Evolutionary conservation across 2,329 filamentous ascomycete species (phyloP), one percentile per base, ranked within the genome.

Genomic region (Lachnellula occidentalis): DNA sequence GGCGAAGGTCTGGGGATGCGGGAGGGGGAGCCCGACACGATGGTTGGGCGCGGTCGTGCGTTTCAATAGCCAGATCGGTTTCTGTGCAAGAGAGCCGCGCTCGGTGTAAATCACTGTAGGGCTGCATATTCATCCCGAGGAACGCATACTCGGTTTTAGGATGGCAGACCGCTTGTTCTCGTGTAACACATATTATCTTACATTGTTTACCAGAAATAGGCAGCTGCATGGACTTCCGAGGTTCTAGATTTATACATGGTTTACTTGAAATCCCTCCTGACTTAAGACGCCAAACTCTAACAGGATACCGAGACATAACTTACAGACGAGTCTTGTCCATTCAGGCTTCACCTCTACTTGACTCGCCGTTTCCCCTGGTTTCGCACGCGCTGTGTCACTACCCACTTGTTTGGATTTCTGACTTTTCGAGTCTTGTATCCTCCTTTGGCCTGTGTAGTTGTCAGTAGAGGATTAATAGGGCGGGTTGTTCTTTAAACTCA

Each of bases 381-480:
- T 67, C 94, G 86, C 54, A 82, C 81, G 66, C 92, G 83, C 57
- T 91, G 82, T 60, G 87, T 82, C 47, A 97, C 90, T 60, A 99
- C 88, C 76, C 87, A 92, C 71, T 88, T 94, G 78, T 97, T 96
- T 74, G 87, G 75, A 72, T 96, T 96, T 74, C 86, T 81, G 77
- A 88, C 95, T 66, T 84, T 83, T 62, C 92, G 83, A 46, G 92
- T 96, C 81, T 96, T 97, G 83, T 87, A 96, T 60, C 88, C 88
- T 71, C 86, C 84, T 80, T 92, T 92, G 73, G 88, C 82, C 80
- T 83, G 58, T 3, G 41, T 52, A 22, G 41, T 37, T 46, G 64
- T 76, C 58, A 76, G 70, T 57, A 36, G 41, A 27, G 7, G 42
- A 8, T 17, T n/a, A 21, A 17, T 36, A 7, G 24, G 22, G 22